Base-by-base conservation (phyloP, 805 yeast species). In the Saccharomycopsis schoenii region DNA sequence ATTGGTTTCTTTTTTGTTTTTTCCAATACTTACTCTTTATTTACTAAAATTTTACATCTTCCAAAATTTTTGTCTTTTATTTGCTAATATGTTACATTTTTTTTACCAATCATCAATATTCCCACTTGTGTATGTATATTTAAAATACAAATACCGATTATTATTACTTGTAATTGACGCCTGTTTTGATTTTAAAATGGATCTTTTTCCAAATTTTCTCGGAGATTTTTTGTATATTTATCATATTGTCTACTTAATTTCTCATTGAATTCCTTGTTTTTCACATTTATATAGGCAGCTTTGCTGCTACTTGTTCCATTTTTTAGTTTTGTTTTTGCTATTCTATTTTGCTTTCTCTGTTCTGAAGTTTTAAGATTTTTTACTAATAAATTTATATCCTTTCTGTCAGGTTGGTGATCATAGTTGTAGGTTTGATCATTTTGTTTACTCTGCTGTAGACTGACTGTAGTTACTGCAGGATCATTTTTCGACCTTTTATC, bases 211-310 rank as follows among this genome's bases (percentile, higher is more conserved):
- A 56, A 29, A 24, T 56, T 56, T n/a, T 56, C 58, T 5, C 58
- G 50, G 15, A 56, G 36, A 21, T 42, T 37, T 25, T 56, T 56
- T 15, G 58, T 56, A 19, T 73, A 74, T 61, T 75, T 73, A 62
- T 77, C 79, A 66, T 83, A 84, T 64, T 83, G 83, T 39, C 91
- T 74, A 55, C 80, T 71, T 65, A 88, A 73, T 67, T 88, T 88
- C 68, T 80, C 81, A 72, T 88, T 88, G 72, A 88, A 88, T 66
- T 85, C 85, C 68, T 79, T 80, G 74, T 88, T 88, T 71, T 84
- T 85, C 65, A 84, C 89, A 68, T 85, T 88, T 68, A 88, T 82
- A 70, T 73, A 79, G 19, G 41, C 39, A 21, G 52, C 14, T 12
- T 21, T 47, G 34, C 52, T 47, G n/a, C 36, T 24, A 29, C 41